phyloP scores from a whole-genome alignment of 2,329 filamentous ascomycete species.

The Ophiosphaerella herpotricha region DNA sequence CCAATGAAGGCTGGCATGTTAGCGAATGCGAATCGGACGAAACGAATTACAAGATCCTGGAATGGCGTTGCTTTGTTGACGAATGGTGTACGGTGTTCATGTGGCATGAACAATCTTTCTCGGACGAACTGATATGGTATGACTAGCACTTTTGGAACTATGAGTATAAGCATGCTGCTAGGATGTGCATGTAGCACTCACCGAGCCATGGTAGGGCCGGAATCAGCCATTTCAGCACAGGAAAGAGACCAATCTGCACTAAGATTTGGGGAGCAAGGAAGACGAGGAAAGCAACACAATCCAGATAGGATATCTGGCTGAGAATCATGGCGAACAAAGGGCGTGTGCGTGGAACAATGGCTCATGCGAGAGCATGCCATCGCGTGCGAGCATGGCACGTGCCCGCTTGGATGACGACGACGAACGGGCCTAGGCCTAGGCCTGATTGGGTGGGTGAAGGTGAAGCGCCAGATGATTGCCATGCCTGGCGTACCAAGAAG shows the following conservation, averaged over 20 bases:
- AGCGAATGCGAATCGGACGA: constrained; percentile 77
- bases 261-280: constrained; percentile 75
- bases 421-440: constrained; percentile 2
- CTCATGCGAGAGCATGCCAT: background rate
- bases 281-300: constrained; percentile 73
- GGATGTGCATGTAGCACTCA: constrained; percentile 46
- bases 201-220: constrained; percentile 71
- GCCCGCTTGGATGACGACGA: constrained; percentile 17
- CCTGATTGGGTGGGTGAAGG: background rate
- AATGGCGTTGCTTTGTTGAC: constrained; percentile 72
- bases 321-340: constrained; percentile 65
- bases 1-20: constrained; percentile 70
- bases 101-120: constrained; percentile 60
- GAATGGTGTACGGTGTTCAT: constrained; percentile 61
- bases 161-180: constrained; percentile 32
- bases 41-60: constrained; percentile 77
- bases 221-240: constrained; percentile 62
- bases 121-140: constrained; percentile 64
- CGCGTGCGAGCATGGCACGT: constrained; percentile 4
- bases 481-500: too few species aligned
- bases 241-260: constrained; percentile 66
- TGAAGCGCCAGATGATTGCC: too few species aligned
- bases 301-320: constrained; percentile 72
- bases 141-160: constrained; percentile 55
- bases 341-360: background rate